Base-by-base conservation (phyloP, 768 basidiomycete genomes). In the Mycena venus region DNA sequence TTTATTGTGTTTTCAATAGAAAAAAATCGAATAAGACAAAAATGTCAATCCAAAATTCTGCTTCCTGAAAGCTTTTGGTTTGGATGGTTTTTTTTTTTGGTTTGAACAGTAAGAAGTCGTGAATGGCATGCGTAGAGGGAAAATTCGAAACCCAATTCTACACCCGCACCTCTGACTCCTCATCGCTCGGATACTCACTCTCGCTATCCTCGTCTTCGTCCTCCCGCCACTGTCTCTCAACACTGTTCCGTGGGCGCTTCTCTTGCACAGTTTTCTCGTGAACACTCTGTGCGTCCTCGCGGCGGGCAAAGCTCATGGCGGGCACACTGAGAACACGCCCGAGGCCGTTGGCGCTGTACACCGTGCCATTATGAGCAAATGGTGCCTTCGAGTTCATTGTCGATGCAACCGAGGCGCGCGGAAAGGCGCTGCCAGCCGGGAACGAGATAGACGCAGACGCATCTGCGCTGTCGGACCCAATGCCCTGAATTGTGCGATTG, bases 241-340 rank as follows among this genome's bases (percentile, higher is more conserved):
- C 36, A 42, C 58, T 69, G 58, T 17, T 69, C 29, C 68, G 40
- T 21, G 47, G 44, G 11, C 31, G 25, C n/a, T 27, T 27, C 31
- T 34, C 44, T 3, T 44, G 29, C 32, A 9, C 19, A 10, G 8
- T 36, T 34, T 60, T 23, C 27, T 25, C 40, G 5, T n/a, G 14
- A 4, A 23, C 32, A 53, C 32, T 31, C 62, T 47, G 31, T 29
- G 53, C 32, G n/a, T 21, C 19, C 19, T 36, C 47, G 17, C 36
- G 60, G 3, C 49, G 47, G 49, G 49, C 49, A 25, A 70, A 70
- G 51, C 69, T 70, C 69, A 70, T 70, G 0, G 51, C 69, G 3
- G 69, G 68, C 6, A 70, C 68, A 59, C 36, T 61, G 15, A 70
- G 49, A 15, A 70, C 59, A 34, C 68, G 68, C 0, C 59, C 59